These are phyloP conservation scores for Bullera alba DNA, from an alignment of 768 basidiomycete genomes.

Conservation along the genomic window DNA sequence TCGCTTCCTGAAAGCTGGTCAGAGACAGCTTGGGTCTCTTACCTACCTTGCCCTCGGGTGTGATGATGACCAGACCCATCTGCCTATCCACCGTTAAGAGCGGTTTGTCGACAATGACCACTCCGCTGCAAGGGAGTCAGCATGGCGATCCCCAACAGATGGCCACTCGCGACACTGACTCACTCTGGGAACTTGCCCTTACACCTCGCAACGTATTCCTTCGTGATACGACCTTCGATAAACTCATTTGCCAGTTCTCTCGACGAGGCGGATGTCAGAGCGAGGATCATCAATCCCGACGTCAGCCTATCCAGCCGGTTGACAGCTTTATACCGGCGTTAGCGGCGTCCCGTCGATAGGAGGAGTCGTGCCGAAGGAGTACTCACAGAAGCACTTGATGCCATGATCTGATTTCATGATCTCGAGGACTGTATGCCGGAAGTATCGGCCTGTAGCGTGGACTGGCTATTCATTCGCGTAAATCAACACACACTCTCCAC, in stretches of 20 bases:
- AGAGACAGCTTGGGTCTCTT: neutral
- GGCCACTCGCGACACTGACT: constrained; percentile 40
- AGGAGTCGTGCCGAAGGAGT: neutral
- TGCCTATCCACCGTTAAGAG: constrained; percentile 88
- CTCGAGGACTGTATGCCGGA: constrained; percentile 77
- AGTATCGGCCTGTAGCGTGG: constrained; percentile 85
- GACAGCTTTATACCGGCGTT: too few species aligned
- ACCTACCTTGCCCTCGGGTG: constrained; percentile 83
- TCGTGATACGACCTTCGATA: constrained; percentile 67
- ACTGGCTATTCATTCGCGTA: constrained; percentile 63
- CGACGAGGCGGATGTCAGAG: constrained; percentile 64
- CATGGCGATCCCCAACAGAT: neutral
- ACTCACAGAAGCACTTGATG: constrained; percentile 76
- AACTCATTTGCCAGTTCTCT: constrained; percentile 72
- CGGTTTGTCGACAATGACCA: constrained; percentile 76
- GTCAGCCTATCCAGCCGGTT: constrained; percentile 92
- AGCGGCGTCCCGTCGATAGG: too few species aligned
- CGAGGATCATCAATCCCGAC: constrained; percentile 90
- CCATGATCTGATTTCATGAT: constrained; percentile 79
- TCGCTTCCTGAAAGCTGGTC: constrained; percentile 59
- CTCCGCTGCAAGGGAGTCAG: constrained; percentile 52
- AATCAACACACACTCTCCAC: too few species aligned
- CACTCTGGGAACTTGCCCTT: constrained; percentile 78
- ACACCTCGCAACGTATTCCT: constrained; percentile 84
- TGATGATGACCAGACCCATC: constrained; percentile 93